Conservation (phyloP, 768 basidiomycete species). For the Panus rudis region DNA sequence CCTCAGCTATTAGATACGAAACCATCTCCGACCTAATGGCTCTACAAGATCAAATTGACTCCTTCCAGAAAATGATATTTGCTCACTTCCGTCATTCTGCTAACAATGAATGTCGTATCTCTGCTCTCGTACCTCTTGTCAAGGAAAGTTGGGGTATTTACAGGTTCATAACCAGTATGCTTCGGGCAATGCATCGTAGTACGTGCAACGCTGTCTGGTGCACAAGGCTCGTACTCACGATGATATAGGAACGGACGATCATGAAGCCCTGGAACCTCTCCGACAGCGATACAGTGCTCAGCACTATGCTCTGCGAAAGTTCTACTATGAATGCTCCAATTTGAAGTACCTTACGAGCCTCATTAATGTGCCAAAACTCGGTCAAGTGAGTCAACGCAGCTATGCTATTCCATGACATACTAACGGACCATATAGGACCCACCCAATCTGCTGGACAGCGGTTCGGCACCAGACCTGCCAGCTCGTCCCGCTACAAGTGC, state of each 20-base stretch:
- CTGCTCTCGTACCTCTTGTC: slow-evolving; percentile 89
- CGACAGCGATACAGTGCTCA: slow-evolving; percentile 84
- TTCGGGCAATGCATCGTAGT: slow-evolving; percentile 95
- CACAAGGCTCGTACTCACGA: slow-evolving; percentile 2
- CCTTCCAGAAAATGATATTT: slow-evolving; percentile 97
- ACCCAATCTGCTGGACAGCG: slow-evolving; percentile 85
- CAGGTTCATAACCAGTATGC: slow-evolving; percentile 97
- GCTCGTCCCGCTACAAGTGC: slow-evolving; percentile 59
- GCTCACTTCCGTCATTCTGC: slow-evolving; percentile 85
- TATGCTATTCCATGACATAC: neutral
- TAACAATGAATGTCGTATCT: slow-evolving; percentile 97
- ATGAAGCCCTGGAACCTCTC: slow-evolving; percentile 85
- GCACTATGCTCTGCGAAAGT: slow-evolving; percentile 90
- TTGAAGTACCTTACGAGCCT: slow-evolving; percentile 95
- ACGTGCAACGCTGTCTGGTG: slow-evolving; percentile 29
- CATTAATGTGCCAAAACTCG: slow-evolving; percentile 97
- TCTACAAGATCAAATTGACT: slow-evolving; percentile 97
- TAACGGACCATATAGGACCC: slow-evolving; percentile 61
- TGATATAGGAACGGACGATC: slow-evolving; percentile 72
- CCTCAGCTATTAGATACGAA: slow-evolving; percentile 63
- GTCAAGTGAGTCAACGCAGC: slow-evolving; percentile 49
- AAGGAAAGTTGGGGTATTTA: slow-evolving; percentile 99
- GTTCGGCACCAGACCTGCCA: slow-evolving; percentile 80
- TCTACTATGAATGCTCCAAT: slow-evolving; percentile 99
- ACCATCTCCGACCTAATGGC: slow-evolving; percentile 97